These are phyloP conservation scores for Xerocomus potaroensis DNA, from an alignment of 768 basidiomycete species.

Conservation along the genomic window DNA sequence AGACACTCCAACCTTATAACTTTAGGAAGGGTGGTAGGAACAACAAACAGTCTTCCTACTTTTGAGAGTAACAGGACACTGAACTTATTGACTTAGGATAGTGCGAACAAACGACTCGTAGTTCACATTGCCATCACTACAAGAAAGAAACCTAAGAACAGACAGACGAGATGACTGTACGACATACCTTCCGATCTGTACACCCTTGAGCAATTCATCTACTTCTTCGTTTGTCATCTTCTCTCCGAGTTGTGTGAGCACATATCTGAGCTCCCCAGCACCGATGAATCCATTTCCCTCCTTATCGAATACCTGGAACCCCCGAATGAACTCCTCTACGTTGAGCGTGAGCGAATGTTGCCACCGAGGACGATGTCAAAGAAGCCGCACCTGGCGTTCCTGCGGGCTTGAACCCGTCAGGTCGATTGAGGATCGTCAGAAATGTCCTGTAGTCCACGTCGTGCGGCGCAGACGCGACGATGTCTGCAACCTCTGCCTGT, in stretches of 20 bases:
- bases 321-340: constrained; percentile 98
- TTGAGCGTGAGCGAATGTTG: neutral
- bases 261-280: no score
- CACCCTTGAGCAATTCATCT: constrained; percentile 94
- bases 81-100: constrained; percentile 80
- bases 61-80: constrained; percentile 1
- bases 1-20: no score
- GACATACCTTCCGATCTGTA: constrained; percentile 85
- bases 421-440: constrained; percentile 75
- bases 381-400: constrained; percentile 65
- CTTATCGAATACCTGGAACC: constrained; percentile 60
- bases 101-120: constrained; percentile 96
- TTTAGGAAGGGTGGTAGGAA: neutral
- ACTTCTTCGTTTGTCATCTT: constrained; percentile 99
- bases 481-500: constrained; percentile 85
- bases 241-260: constrained; percentile 51
- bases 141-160: constrained; percentile 2
- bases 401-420: neutral
- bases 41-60: neutral
- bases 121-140: constrained; percentile 85
- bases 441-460: constrained; percentile 95
- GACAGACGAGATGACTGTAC: neutral
- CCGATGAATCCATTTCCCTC: neutral
- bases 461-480: constrained; percentile 65
- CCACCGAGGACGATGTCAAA: neutral